A percentile compares a stretch with the other conserved stretches of the same genome.
Evolutionary conservation across 2,329 filamentous ascomycete species (phyloP).

Genomic region (Venturia nashicola): DNA sequence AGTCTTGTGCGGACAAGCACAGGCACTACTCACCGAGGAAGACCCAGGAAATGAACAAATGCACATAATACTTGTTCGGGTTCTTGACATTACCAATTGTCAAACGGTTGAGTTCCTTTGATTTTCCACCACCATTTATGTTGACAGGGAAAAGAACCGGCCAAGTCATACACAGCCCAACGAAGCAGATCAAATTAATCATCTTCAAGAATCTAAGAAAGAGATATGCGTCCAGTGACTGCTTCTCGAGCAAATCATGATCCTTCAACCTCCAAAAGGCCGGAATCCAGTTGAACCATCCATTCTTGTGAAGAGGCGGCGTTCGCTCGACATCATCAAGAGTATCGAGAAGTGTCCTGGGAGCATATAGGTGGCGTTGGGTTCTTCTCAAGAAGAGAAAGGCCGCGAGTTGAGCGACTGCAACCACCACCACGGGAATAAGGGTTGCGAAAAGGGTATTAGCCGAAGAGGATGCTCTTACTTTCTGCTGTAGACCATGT

Average conservation of each 20-base stretch:
- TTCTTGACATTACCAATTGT: slow-evolving; percentile 65
- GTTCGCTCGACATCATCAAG: slow-evolving; percentile 4
- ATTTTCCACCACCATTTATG: slow-evolving; percentile 58
- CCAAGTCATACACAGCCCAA: slow-evolving; percentile 76
- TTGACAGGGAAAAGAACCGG: slow-evolving; percentile 85
- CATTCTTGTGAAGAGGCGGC: slow-evolving; percentile 16
- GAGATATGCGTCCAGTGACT: slow-evolving; percentile 84
- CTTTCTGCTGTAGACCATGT: neutral
- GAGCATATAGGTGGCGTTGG: slow-evolving; percentile 42
- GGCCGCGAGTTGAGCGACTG: slow-evolving; percentile 36
- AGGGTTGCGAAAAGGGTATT: slow-evolving; percentile 38
- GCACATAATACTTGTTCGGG: slow-evolving; percentile 62
- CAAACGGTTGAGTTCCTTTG: slow-evolving; percentile 61
- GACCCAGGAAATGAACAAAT: slow-evolving; percentile 65
- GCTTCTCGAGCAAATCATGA: slow-evolving; percentile 74
- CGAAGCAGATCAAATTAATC: slow-evolving; percentile 63
- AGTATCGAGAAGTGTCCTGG: slow-evolving; percentile 26
- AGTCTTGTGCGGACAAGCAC: neutral
- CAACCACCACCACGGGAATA: slow-evolving; percentile 38
- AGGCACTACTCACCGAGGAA: slow-evolving; percentile 46
- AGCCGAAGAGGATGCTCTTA: slow-evolving; percentile 18
- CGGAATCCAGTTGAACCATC: slow-evolving; percentile 28
- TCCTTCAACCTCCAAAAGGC: slow-evolving; percentile 50
- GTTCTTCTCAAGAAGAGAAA: slow-evolving; percentile 40
- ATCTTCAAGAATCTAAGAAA: slow-evolving; percentile 82